Base-by-base conservation (phyloP, 352 stramenopile species). In the Saprolegnia parasitica region DNA sequence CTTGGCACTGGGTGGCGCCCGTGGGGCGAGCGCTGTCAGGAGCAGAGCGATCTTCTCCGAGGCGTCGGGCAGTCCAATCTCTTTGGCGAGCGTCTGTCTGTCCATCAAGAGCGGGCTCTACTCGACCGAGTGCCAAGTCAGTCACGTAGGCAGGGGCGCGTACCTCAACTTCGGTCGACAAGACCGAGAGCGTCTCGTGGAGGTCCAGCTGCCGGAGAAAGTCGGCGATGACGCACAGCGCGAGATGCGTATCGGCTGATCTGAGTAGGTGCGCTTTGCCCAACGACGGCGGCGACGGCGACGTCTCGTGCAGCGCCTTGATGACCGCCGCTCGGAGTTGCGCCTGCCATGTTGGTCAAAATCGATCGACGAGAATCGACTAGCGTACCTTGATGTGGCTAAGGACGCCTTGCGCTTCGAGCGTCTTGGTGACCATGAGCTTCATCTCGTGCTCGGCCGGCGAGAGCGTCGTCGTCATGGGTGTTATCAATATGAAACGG, bases 241-340 rank as follows among this genome's bases (percentile, higher is more conserved):
- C 63, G 5, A 63, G 11, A n/a, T n/a, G 16, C 15, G 67, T 46
- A 18, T 68, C 37, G 56, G 60, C 26, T 21, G 45, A 47, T 13
- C 21, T 65, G 16, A 61, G 21, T 3, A 72, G 29, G 23, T 71
- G 26, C 18, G 24, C 8, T 35, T 57, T 56, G 26, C 50, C 75
- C 29, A 23, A 42, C 26, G 9, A 39, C 54, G 15, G 52, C 52
- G 11, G 52, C 52, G 11, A 15, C 74, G 75, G 24, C 20, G 63
- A 35, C 9, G 29, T 52, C 11, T 86, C 76, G 42, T 91, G 82
- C 71, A 95, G 82, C n/a, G 80, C 77, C n/a, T 89, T 77, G 67
- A 91, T 92, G 11, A 93, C 83, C 1, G 84, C 85, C 1, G 81
- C 84, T 0, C 85, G 80, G 40, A 93, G 72, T 66, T 95, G 78